Conservation (phyloP, 805 yeast genomes). For the Saturnispora quitensis region DNA sequence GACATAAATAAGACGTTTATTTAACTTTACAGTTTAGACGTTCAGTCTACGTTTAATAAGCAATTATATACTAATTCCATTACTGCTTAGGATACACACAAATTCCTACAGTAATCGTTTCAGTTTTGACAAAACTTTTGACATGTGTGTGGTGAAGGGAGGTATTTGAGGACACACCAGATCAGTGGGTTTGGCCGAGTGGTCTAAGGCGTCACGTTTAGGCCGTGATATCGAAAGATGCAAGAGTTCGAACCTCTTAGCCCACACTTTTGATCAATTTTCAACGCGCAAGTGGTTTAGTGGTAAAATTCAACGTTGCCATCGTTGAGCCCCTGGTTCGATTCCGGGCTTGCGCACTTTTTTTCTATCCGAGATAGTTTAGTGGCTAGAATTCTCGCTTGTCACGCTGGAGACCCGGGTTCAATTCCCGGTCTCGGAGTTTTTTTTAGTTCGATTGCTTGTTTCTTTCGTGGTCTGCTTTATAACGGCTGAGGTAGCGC, state of each 20-base stretch:
- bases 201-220: neutral
- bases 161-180: neutral
- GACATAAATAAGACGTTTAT: too few species aligned
- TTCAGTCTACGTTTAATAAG: too few species aligned
- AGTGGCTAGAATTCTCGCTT: conserved; percentile 35
- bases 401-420: conserved; percentile 37
- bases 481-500: neutral
- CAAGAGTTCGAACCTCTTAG: neutral
- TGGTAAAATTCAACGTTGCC: conserved; percentile 24
- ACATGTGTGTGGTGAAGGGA: conserved; percentile 7
- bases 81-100: too few species aligned
- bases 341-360: conserved; percentile 22
- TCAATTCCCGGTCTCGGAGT: conserved; percentile 36
- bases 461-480: neutral
- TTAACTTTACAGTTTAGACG: too few species aligned
- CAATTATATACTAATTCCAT: too few species aligned
- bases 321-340: conserved; percentile 25
- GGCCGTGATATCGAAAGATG: neutral
- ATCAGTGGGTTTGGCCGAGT: neutral
- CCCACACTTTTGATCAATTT: neutral
- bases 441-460: too few species aligned
- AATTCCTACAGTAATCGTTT: too few species aligned
- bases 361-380: conserved; percentile 31
- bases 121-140: too few species aligned
- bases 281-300: conserved; percentile 21